These are phyloP conservation scores for Mycena haematopus DNA, from an alignment of 768 basidiomycete genomes.

Conservation along the genomic window DNA sequence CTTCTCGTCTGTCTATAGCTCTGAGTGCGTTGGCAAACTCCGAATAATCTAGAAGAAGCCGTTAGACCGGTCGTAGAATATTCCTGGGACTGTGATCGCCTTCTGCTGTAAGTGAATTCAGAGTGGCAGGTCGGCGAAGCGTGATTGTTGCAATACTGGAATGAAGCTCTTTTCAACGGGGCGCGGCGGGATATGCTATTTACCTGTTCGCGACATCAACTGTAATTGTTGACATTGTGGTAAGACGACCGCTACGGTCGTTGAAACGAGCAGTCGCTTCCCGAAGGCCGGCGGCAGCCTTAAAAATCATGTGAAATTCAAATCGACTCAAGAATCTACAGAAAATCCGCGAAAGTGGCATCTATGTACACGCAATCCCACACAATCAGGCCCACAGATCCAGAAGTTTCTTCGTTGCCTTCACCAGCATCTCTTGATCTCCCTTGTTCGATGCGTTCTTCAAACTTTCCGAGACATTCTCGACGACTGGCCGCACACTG, in stretches of 20 bases:
- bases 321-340: background rate
- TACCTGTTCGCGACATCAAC: constrained; percentile 24
- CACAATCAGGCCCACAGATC: constrained; percentile 47
- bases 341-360: background rate
- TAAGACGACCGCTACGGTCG: no score
- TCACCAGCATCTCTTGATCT: constrained; percentile 51
- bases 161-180: background rate
- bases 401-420: constrained; percentile 46
- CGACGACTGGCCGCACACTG: constrained; percentile 54
- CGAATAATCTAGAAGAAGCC: constrained; percentile 59
- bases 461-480: constrained; percentile 49
- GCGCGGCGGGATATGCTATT: background rate
- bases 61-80: background rate
- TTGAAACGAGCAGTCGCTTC: no score
- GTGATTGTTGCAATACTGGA: constrained; percentile 69
- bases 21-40: constrained; percentile 63
- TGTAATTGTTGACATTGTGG: constrained; percentile 2
- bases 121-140: constrained; percentile 60
- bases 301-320: constrained; percentile 7
- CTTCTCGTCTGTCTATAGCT: constrained; percentile 62
- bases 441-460: constrained; percentile 39
- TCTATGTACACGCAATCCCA: background rate
- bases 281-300: no score
- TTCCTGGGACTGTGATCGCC: constrained; percentile 40
- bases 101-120: constrained; percentile 66